Base-by-base conservation (phyloP, 2,329 filamentous ascomycete genomes). In the Helotiales sp. region DNA sequence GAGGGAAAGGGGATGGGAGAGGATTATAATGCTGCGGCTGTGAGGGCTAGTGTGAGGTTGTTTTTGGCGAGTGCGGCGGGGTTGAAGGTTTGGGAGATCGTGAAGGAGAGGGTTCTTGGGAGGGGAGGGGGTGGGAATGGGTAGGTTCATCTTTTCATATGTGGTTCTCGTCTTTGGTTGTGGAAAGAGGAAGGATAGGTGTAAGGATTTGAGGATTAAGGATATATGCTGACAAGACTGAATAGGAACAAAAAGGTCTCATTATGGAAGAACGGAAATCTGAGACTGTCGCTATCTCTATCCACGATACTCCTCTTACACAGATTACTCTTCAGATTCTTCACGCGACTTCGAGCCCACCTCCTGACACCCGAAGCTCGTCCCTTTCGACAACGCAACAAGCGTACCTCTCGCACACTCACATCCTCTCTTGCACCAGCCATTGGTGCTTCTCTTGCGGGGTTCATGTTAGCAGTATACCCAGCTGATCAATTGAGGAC, bases 251-350 rank as follows among this genome's bases (percentile, higher is more conserved):
- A 64, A 65, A 83, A 81, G 66, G 75, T 80, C 40, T 79, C 83
- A 0, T 75, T 85, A 15, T 81, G 84, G 75, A 84, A 81, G 61
- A 91, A 87, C 0, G 80, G 87, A 0, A 88, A 89, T 24, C 78
- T 95, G 51, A 84, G 92, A 55, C 80, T 96, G 9, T 93, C 92
- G 0, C 78, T 93, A 8, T 95, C 91, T 0, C 81, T 97, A 13
- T 93, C 92, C 15, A 83, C 90, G 2, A 91, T 97, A 62, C 81
- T 98, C 19, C 84, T 98, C 42, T 84, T 96, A 60, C 95, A 99
- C 72, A 86, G 95, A 29, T 80, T 96, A 1, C 85, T 98, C 25
- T 91, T 93, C 75, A 90, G 93, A 58, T 96, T 98, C 79, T 90
- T 98, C 67, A 83, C 84, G 25, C 85, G 91, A 27, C 78, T 98